Percentiles rank a stretch among this genome's conserved stretches.
Evolutionary conservation across 2,329 filamentous ascomycete species (phyloP).

Genomic region (Clathrospora elynae): DNA sequence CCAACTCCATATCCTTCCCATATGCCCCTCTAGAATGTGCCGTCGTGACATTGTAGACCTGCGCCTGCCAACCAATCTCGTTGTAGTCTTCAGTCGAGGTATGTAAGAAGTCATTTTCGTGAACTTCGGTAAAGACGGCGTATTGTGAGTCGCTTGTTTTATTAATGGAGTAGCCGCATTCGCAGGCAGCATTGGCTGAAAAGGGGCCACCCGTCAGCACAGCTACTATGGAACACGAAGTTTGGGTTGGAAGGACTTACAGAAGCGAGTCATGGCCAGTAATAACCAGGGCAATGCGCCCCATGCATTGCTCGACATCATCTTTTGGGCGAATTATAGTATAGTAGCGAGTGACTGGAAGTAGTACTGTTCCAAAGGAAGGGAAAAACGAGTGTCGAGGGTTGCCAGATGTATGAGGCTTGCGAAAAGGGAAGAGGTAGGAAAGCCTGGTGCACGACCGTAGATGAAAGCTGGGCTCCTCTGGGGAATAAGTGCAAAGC

Average conservation of each 20-base stretch:
- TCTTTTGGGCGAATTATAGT: constrained; percentile 17
- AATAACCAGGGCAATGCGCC: constrained; percentile 38
- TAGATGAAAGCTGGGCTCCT: constrained; percentile 15
- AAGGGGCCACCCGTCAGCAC: constrained; percentile 15
- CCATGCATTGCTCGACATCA: constrained; percentile 27
- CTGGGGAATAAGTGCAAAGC: constrained; percentile 11
- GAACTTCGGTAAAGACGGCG: constrained; percentile 68
- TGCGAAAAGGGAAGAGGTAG: constrained; percentile 15
- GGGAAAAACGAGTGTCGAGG: constrained; percentile 25
- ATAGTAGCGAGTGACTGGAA: constrained; percentile 31
- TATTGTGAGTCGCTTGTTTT: constrained; percentile 49
- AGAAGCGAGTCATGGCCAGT: constrained; percentile 36
- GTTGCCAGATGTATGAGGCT: constrained; percentile 11
- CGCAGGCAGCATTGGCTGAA: constrained; percentile 60
- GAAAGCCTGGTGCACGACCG: constrained; percentile 6
- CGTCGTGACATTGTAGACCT: constrained; percentile 69
- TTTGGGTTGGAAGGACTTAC: constrained; percentile 28
- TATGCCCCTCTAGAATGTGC: constrained; percentile 64
- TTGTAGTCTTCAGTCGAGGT: constrained; percentile 56
- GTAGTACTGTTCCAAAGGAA: constrained; percentile 19
- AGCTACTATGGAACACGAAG: neutral
- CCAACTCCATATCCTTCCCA: constrained; percentile 65
- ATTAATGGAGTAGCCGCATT: constrained; percentile 71
- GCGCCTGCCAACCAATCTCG: constrained; percentile 64
- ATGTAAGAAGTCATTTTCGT: constrained; percentile 74